phyloP scores from a whole-genome alignment of 495 filamentous ascomycete species.

The Penicillium cosmopolitanum region DNA sequence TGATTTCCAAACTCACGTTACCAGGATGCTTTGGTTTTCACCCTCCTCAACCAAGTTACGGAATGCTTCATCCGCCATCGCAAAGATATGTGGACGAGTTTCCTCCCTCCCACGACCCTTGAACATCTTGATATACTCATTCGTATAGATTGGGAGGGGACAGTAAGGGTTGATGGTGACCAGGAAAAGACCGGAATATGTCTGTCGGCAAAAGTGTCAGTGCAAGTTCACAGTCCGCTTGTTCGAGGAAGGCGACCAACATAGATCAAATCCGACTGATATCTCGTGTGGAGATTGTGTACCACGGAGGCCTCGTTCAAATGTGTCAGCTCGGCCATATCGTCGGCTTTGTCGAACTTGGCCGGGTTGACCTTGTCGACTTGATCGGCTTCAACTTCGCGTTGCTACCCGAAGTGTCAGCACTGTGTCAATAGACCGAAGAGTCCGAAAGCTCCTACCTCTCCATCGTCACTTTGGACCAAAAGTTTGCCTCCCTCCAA shows the following conservation, averaged over 20 bases:
- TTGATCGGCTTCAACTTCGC: slow-evolving; percentile 77
- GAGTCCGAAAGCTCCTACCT: slow-evolving; percentile 54
- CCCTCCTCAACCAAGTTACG: slow-evolving; percentile 94
- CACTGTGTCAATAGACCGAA: background rate
- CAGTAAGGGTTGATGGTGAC: slow-evolving; percentile 98
- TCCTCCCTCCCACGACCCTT: slow-evolving; percentile 87
- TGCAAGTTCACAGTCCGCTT: background rate
- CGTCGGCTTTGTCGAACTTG: slow-evolving; percentile 98
- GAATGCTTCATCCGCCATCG: slow-evolving; percentile 98
- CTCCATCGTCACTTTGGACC: slow-evolving; percentile 93
- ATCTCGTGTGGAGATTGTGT: slow-evolving; percentile 91
- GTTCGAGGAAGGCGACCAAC: slow-evolving; percentile 43
- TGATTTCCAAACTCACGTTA: slow-evolving; percentile 61
- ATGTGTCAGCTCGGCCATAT: slow-evolving; percentile 98
- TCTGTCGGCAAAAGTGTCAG: slow-evolving; percentile 48
- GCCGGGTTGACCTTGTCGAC: slow-evolving; percentile 99
- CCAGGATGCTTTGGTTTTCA: slow-evolving; percentile 94
- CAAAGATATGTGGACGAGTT: slow-evolving; percentile 96
- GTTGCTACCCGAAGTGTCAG: slow-evolving; percentile 62
- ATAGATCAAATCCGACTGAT: slow-evolving; percentile 95
- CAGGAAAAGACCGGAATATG: slow-evolving; percentile 96
- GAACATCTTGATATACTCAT: slow-evolving; percentile 97
- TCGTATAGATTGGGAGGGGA: slow-evolving; percentile 90
- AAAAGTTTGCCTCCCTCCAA: slow-evolving; percentile 65
- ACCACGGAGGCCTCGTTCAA: slow-evolving; percentile 98